Evolutionary conservation across 2,329 filamentous ascomycete species (phyloP).

Genomic region (Colletotrichum somersetense): DNA sequence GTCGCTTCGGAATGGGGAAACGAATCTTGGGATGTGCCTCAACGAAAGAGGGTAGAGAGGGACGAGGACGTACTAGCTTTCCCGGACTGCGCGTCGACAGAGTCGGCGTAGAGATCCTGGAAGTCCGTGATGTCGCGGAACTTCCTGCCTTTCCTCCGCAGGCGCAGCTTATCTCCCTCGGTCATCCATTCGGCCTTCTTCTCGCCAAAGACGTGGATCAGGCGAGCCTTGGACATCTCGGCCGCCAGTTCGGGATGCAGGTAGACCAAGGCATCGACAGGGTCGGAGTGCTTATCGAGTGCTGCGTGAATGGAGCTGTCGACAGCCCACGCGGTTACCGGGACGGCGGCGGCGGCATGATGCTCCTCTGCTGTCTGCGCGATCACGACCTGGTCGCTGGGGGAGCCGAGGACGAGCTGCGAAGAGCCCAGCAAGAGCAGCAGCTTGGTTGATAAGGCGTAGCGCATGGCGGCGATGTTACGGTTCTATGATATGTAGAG

Average conservation of each 20-base stretch:
- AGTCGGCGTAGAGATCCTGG: slow-evolving; percentile 59
- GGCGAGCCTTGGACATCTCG: slow-evolving; percentile 57
- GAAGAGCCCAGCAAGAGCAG: slow-evolving; percentile 36
- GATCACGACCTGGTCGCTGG: slow-evolving; percentile 29
- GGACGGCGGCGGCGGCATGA: neutral
- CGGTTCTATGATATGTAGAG: neutral
- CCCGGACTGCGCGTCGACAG: slow-evolving; percentile 45
- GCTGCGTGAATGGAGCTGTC: slow-evolving; percentile 44
- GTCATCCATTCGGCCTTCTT: slow-evolving; percentile 75
- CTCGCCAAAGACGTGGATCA: slow-evolving; percentile 75
- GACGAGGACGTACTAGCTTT: slow-evolving; percentile 48
- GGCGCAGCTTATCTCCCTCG: slow-evolving; percentile 78
- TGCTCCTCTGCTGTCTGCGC: neutral
- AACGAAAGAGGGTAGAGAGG: too few relatives aligned
- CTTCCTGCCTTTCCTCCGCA: slow-evolving; percentile 74
- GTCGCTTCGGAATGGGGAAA: neutral
- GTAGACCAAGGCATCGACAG: slow-evolving; percentile 48
- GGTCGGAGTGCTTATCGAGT: slow-evolving; percentile 46
- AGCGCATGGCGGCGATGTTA: slow-evolving; percentile 26
- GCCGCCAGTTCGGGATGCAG: slow-evolving; percentile 47
- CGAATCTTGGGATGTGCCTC: neutral
- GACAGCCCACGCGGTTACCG: neutral
- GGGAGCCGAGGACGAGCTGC: slow-evolving; percentile 18
- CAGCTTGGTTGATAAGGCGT: slow-evolving; percentile 28
- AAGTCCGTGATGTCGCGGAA: slow-evolving; percentile 81